Evolutionary conservation across 1,284 basidiomycete species (phyloP), one percentile per base, ranked within the genome.

Genomic region (Macrocybe sp.): DNA sequence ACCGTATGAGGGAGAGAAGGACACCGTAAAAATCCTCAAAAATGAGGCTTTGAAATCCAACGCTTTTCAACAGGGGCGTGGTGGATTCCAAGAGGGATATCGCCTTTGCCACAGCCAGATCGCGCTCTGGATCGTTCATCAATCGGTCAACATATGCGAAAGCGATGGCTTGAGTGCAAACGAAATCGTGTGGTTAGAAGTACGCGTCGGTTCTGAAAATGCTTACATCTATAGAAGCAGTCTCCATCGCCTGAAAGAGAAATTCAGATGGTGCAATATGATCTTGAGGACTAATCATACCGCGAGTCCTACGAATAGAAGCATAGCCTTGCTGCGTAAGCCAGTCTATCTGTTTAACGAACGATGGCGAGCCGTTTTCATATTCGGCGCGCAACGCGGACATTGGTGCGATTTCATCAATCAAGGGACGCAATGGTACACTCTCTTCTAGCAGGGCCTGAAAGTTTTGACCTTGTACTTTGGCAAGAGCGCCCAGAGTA

Each of bases 161-260:
- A 14, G 78, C 85, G 50, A 88, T 73, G 33, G 85, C 86, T 86
- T 66, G 32, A 64, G 66, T 22, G 22, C 22, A 22, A 22, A 4
- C 22, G 22, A 57, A 65, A 38, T 34, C 29, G 10, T 34, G 14
- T 28, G 8, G 37, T 9, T 12, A 22, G 22, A 38, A 46, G n/a
- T 12, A 37, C 28, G 36, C 50, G 50, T 49, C 47, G 45, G 10
- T 9, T 6, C 46, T 45, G 35, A 43, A 11, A 31, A 35, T 42
- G 44, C 33, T 37, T 70, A 87, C 86, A 83, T 72, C 86, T 70
- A 62, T 89, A 90, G 62, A 89, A 89, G 59, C 88, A 90, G 63
- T 90, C 84, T 0, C 87, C 88, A 57, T 90, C 88, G 16, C 86
- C 86, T 75, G 16, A 7, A 32, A 6, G 12, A 30, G 44, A 16